Evolutionary conservation across 1,139 yeast species (phyloP).

Genomic region (Candida dubliniensis): DNA sequence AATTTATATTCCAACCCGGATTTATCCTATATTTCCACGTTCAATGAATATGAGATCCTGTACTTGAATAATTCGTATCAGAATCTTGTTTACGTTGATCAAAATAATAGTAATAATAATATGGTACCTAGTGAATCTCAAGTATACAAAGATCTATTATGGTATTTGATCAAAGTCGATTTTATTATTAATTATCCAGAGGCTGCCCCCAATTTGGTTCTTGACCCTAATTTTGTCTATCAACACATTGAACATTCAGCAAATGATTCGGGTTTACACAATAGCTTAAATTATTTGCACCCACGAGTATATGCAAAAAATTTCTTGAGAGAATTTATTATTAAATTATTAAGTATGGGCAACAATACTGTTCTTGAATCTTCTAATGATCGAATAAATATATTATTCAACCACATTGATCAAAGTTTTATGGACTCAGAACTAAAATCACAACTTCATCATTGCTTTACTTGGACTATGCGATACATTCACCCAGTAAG

Average conservation of each 20-base stretch:
- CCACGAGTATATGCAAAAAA: slow-evolving; percentile 17
- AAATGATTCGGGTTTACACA: background rate
- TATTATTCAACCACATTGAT: slow-evolving; percentile 24
- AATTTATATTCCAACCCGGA: slow-evolving; percentile 6
- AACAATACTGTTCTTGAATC: slow-evolving; percentile 13
- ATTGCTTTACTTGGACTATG: slow-evolving; percentile 15
- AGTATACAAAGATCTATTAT: slow-evolving; percentile 31
- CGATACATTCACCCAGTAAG: slow-evolving; percentile 6
- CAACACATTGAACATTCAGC: slow-evolving; percentile 9
- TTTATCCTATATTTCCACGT: slow-evolving; percentile 14
- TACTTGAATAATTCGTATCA: slow-evolving; percentile 26
- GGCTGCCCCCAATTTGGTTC: slow-evolving; percentile 11
- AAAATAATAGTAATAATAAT: background rate
- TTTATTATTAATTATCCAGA: slow-evolving; percentile 23
- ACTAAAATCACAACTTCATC: slow-evolving; percentile 18
- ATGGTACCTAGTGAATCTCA: slow-evolving; percentile 23
- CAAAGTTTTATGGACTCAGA: slow-evolving; percentile 24
- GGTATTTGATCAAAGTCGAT: slow-evolving; percentile 34
- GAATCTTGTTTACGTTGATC: slow-evolving; percentile 20
- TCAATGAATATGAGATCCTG: slow-evolving; percentile 28
- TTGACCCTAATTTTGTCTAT: slow-evolving; percentile 17
- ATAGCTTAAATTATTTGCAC: background rate
- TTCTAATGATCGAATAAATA: slow-evolving; percentile 19
- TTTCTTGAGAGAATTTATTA: slow-evolving; percentile 22
- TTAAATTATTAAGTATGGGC: slow-evolving; percentile 21